Percentiles rank a stretch among this genome's conserved stretches.
phyloP scores from a whole-genome alignment of 169 alveolate genomes.

The Amoebophrya sp. region DNA sequence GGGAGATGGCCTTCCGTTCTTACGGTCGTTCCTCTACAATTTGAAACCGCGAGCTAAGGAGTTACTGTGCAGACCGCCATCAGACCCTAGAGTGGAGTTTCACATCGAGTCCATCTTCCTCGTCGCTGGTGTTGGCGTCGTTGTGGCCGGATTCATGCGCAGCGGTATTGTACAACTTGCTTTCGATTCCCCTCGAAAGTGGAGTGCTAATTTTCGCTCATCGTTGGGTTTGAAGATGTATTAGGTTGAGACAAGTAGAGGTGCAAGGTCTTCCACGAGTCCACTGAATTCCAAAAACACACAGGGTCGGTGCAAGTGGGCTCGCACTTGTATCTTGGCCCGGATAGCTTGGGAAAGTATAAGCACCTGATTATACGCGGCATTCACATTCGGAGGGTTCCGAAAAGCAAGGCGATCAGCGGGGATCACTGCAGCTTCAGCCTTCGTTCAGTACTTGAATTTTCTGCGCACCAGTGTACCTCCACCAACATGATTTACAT shows the following conservation, averaged over 20 bases:
- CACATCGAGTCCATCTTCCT: slow-evolving; percentile 57
- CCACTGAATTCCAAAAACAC: background rate
- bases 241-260: too few species aligned
- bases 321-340: slow-evolving; percentile 63
- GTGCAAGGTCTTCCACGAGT: too few species aligned
- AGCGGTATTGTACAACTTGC: slow-evolving; percentile 58
- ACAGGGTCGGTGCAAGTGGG: slow-evolving; percentile 29
- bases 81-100: slow-evolving; percentile 43
- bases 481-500: too few species aligned
- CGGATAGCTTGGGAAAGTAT: slow-evolving; percentile 59
- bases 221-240: too few species aligned
- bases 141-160: slow-evolving; percentile 63
- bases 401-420: slow-evolving; percentile 54
- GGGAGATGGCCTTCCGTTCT: slow-evolving; percentile 60
- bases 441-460: too few species aligned
- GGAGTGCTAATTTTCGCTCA: background rate
- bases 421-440: background rate
- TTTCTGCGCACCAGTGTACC: too few species aligned
- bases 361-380: slow-evolving; percentile 59
- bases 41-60: slow-evolving; percentile 53
- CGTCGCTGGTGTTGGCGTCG: slow-evolving; percentile 69
- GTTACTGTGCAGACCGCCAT: background rate
- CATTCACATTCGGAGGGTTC: slow-evolving; percentile 62
- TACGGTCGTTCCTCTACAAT: slow-evolving; percentile 55
- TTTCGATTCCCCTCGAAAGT: background rate